Evolutionary conservation across 140 eudicot genomes (phyloP), one percentile per base, ranked within the genome.

Genomic region (Stevia rebaudiana): DNA sequence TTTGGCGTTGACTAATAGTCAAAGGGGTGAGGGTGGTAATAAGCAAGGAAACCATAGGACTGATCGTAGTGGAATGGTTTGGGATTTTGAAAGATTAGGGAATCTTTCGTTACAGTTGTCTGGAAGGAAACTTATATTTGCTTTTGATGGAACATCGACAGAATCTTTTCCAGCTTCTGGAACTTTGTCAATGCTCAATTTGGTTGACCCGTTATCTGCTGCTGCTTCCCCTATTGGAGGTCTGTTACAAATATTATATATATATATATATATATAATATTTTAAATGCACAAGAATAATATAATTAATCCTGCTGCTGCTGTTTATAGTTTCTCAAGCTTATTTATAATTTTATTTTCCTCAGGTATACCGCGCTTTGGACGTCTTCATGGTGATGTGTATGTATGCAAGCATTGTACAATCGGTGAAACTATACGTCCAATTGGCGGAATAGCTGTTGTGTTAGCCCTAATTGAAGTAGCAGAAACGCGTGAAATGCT

Each of bases 181-280:
- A 76, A 81, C 90, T 33, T 74, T 83, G 65, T 94, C 99, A 19
- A 75, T 94, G 97, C 94, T 94, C 61, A 94, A 94, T 82, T 78
- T 94, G 36, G 99, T 94, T n/a, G 99, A 94, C 75, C 95, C 97
- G 16, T 24, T 78, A 54, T 94, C 99, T 4, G 96, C 96, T 36
- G 98, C 96, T 61, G 98, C 98, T 72, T 91, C 98, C 71, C 95
- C 98, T 40, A 88, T 94, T 24, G 99, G 99, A 50, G 99, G 99
- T 88, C 53, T 11, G 66, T 53, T 28, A 24, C 12, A 19, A 53
- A 47, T 40, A 19, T 3, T 53, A 25, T 12, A 53, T n/a, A n/a
- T n/a, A n/a, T n/a, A n/a, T n/a, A 28, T 28, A 28, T 28, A 28
- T 28, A 1, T 28, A 10, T 49, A 19, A 49, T 13, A 19, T 22